These are phyloP conservation scores for Kandelia obovata DNA, from an alignment of 345 rosid genomes.

Conservation along the genomic window DNA sequence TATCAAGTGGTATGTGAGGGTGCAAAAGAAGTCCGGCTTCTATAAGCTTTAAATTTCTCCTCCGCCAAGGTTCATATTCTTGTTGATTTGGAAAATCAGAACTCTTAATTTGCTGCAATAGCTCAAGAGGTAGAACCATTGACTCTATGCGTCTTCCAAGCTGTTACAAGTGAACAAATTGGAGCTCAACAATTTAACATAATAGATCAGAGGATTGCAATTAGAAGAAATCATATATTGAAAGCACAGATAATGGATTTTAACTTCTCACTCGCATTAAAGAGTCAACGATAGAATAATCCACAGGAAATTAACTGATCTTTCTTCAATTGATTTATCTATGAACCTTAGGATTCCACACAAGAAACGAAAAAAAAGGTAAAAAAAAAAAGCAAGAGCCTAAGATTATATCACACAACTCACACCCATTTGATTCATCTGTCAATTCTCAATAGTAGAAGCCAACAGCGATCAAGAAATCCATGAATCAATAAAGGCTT, in stretches of 20 bases:
- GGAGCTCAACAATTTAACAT: neutral
- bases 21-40: constrained; percentile 85
- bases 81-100: constrained; percentile 80
- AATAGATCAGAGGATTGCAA: constrained; percentile 2
- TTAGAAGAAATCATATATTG: neutral
- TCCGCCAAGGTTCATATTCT: constrained; percentile 83
- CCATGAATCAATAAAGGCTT: no score
- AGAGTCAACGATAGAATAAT: neutral
- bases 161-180: constrained; percentile 29
- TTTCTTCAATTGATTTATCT: no score
- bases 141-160: constrained; percentile 85
- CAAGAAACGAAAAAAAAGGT: no score
- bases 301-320: neutral
- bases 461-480: no score
- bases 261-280: neutral
- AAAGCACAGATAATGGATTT: neutral
- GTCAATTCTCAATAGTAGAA: no score
- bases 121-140: constrained; percentile 82
- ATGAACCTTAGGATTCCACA: no score
- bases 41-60: constrained; percentile 74
- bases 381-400: no score
- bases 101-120: constrained; percentile 81
- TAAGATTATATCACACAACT: no score
- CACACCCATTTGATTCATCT: no score
- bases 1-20: constrained; percentile 72